Base-by-base conservation (phyloP, 1,139 yeast species). In the Petasospora rhodanensis region DNA sequence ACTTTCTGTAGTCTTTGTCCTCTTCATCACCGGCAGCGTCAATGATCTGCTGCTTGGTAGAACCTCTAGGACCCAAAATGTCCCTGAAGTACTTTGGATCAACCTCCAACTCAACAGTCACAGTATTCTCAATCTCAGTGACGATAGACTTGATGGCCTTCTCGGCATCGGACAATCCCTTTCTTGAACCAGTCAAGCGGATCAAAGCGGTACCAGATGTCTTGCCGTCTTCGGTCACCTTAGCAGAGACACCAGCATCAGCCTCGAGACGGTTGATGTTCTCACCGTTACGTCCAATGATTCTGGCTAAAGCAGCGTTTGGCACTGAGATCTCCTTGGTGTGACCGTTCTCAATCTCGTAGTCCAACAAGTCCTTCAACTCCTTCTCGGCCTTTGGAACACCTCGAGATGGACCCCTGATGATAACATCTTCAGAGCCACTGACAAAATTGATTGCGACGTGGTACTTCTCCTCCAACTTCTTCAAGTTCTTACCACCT, bases 331-430 rank as follows among this genome's bases (percentile, higher is more conserved):
- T 54, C 14, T 65, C 61, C 48, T 76, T 71, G 41, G 74, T 70
- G 61, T 76, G 76, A 18, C 95, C 91, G 55, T 89, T 86, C 50
- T 85, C 96, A 54, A 75, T 79, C 60, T 89, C 97, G 59, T 81
- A 93, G 50, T 82, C 82, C 48, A 84, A 70, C 46, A 93, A 70
- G 41, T 87, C 96, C 51, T 73, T 69, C 54, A 93, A 66, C 66
- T 93, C 99, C 46, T 80, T 91, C 56, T 78, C 78, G 27, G 95
- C 94, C 56, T 82, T 80, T 19, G 76, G 71, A 28, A 85, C 97
- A 46, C 89, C 91, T 60, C 79, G 80, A 14, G 96, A 84, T 34
- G 97, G 95, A 34, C 99, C 99, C 52, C 79, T 79, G 43, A 93
- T 73, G 22, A 78, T 68, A 35, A 91, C 86, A 49, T 80, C 83